phyloP scores from a whole-genome alignment of 768 basidiomycete genomes.

The Chalciporus sphaerocephalus region DNA sequence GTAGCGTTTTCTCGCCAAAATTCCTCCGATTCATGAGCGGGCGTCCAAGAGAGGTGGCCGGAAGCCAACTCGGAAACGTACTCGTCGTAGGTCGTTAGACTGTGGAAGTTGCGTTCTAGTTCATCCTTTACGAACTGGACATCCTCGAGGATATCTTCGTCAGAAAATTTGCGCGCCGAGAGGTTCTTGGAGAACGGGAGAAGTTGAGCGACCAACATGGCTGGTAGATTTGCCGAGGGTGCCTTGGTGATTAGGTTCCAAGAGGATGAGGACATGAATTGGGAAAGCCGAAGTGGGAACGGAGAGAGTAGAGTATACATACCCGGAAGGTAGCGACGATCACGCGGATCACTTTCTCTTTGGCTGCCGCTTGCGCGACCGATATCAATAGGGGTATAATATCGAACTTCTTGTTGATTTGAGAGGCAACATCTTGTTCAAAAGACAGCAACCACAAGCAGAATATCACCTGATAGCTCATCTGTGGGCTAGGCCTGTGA shows the following conservation, averaged over 20 bases:
- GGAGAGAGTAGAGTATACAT: slow-evolving; percentile 7
- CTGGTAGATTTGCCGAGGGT: slow-evolving; percentile 81
- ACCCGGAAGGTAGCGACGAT: slow-evolving; percentile 90
- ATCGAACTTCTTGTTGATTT: slow-evolving; percentile 87
- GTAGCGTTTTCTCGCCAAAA: slow-evolving; percentile 97
- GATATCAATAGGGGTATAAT: slow-evolving; percentile 80
- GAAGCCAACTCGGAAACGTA: slow-evolving; percentile 87
- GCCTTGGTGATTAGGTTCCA: slow-evolving; percentile 91
- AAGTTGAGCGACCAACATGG: slow-evolving; percentile 86
- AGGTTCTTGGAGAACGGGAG: slow-evolving; percentile 86
- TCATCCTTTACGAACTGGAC: slow-evolving; percentile 84
- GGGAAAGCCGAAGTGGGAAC: not conserved
- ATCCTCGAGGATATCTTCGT: slow-evolving; percentile 93
- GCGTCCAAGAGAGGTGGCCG: slow-evolving; percentile 92
- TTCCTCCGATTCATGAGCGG: slow-evolving; percentile 91
- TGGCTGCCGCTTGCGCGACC: slow-evolving; percentile 84
- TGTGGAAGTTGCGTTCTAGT: slow-evolving; percentile 79
- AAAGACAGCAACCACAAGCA: slow-evolving; percentile 95
- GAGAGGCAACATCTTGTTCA: slow-evolving; percentile 76
- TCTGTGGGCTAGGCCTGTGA: slow-evolving; percentile 80
- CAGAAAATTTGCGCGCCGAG: slow-evolving; percentile 81
- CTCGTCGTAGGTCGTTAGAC: slow-evolving; percentile 96
- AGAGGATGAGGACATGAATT: slow-evolving; percentile 1
- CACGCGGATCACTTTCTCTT: slow-evolving; percentile 95
- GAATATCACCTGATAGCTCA: slow-evolving; percentile 91